Base-by-base conservation (phyloP, 208 protist genomes). In the Leishmania tarentolae region DNA sequence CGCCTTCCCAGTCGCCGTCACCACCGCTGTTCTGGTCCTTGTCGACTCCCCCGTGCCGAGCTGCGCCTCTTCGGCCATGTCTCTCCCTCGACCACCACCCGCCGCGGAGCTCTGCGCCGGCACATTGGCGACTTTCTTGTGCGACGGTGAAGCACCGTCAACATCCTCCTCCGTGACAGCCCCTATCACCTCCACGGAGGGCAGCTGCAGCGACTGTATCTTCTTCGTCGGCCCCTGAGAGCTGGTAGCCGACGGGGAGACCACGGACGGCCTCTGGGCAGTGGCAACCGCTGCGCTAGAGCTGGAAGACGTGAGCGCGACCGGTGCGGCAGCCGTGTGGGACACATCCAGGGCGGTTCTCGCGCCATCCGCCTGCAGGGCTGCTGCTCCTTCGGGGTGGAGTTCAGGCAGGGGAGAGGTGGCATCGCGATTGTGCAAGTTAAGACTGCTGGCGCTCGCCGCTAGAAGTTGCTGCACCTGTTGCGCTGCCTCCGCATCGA, bases 391-490 rank as follows among this genome's bases (percentile, higher is more conserved):
- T 42, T 40, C 31, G n/a, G 9, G 24, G 70, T 42, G 19, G 46
- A 57, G 70, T n/a, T 53, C 42, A 35, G 46, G 46, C 70, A 56
- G 46, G 21, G 5, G 44, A 42, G 70, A 57, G 46, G 52, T 50
- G 8, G 1, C 31, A 61, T 44, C 35, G 31, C 40, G 40, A n/a
- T 83, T 5, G 5, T 46, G 31, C 47, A 50, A n/a, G 40, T 9
- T 28, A 61, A 46, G 52, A 53, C 72, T 76, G 53, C 42, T 61
- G 42, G 40, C 59, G 61, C 46, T 82, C 21, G 59, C 59, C 11
- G 59, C 77, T 11, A 82, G 63, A 19, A 82, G 50, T 40, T 82
- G 78, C 56, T 82, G 82, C 59, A 85, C 75, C 52, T 79, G 82
- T 19, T 74, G 72, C 9, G 76, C 75, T n/a, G 79, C 76, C n/a